These are phyloP conservation scores for Isabelozyma rhagii DNA, from an alignment of 805 yeast genomes.

Conservation along the genomic window DNA sequence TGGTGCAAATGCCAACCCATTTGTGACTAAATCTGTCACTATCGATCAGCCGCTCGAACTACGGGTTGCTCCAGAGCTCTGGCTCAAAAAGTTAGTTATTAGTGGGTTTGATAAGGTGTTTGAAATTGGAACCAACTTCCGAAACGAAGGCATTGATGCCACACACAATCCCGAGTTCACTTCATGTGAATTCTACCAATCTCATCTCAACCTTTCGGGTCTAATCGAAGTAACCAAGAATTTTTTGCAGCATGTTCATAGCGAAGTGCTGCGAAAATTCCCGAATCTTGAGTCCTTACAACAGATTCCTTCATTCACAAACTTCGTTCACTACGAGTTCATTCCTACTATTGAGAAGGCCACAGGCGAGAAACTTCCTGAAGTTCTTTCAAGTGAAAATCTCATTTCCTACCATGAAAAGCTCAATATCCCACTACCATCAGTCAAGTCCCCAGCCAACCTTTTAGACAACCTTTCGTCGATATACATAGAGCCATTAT, in stretches of 20 bases:
- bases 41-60: slow-evolving; percentile 45
- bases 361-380: slow-evolving; percentile 52
- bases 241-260: slow-evolving; percentile 44
- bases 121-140: slow-evolving; percentile 80
- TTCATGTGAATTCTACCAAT: slow-evolving; percentile 82
- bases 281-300: background rate
- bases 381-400: slow-evolving; percentile 32
- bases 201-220: slow-evolving; percentile 63
- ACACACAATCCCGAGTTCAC: slow-evolving; percentile 96
- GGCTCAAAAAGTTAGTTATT: slow-evolving; percentile 82
- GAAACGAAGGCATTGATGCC: slow-evolving; percentile 91
- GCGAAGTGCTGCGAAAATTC: slow-evolving; percentile 14
- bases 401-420: slow-evolving; percentile 39
- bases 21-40: slow-evolving; percentile 47
- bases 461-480: slow-evolving; percentile 65
- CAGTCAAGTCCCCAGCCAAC: slow-evolving; percentile 49
- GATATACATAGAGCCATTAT: slow-evolving; percentile 60
- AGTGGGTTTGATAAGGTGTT: slow-evolving; percentile 84
- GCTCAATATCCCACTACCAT: slow-evolving; percentile 35
- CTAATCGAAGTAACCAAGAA: slow-evolving; percentile 63
- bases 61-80: slow-evolving; percentile 92
- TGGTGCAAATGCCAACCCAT: slow-evolving; percentile 94
- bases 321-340: slow-evolving; percentile 52
- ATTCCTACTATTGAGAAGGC: slow-evolving; percentile 56
- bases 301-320: slow-evolving; percentile 1